Evolutionary conservation across 2,329 filamentous ascomycete species (phyloP).

Genomic region (Acrocalymma vagum): DNA sequence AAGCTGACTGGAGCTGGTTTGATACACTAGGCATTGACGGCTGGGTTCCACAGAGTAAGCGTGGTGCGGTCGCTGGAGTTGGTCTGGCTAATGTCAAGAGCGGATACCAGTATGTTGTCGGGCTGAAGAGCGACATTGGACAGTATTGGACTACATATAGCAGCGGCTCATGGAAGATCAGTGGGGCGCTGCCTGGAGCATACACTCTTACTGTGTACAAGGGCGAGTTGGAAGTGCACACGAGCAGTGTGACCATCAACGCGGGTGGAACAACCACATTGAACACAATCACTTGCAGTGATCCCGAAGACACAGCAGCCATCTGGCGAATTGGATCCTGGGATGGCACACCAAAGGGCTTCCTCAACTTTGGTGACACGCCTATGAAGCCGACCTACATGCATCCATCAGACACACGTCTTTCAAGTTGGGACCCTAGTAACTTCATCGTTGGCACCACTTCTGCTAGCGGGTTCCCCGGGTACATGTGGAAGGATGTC

Average conservation of each 20-base stretch:
- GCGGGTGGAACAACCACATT: conserved; percentile 57
- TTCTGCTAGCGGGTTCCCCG: conserved; percentile 39
- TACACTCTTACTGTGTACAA: conserved; percentile 72
- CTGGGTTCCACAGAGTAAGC: conserved; percentile 26
- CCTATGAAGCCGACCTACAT: conserved; percentile 54
- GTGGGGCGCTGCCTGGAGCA: conserved; percentile 69
- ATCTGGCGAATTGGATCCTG: conserved; percentile 71
- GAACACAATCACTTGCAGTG: conserved; percentile 59
- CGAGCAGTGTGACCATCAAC: conserved; percentile 51
- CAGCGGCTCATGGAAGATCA: conserved; percentile 62
- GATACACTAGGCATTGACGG: conserved; percentile 30
- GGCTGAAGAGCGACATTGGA: conserved; percentile 42
- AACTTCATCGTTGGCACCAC: conserved; percentile 31
- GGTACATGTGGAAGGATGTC: conserved; percentile 54
- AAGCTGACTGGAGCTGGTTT: conserved; percentile 30
- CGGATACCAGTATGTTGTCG: conserved; percentile 51
- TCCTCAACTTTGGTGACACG: conserved; percentile 61
- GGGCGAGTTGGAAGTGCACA: conserved; percentile 42
- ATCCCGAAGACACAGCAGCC: conserved; percentile 54
- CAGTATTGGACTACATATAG: conserved; percentile 49
- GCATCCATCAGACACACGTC: conserved; percentile 48
- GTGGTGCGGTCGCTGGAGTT: conserved; percentile 28
- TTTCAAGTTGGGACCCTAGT: conserved; percentile 30
- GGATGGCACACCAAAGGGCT: conserved; percentile 65
- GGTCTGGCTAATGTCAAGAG: conserved; percentile 49